phyloP scores from a whole-genome alignment of 768 basidiomycete species.

The Termitomyces sp. region DNA sequence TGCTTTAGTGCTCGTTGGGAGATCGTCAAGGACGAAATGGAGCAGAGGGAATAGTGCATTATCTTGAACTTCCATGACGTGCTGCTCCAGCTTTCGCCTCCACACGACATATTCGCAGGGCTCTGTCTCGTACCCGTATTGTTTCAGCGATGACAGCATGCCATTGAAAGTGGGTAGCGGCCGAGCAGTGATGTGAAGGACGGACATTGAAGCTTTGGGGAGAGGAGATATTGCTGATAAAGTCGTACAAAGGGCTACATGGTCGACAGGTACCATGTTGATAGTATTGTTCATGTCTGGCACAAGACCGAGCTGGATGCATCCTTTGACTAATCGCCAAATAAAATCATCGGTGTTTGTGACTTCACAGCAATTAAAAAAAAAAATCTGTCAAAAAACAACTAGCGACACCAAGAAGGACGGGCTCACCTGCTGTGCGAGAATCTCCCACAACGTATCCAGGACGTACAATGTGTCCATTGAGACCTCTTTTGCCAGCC shows the following conservation, averaged over 20 bases:
- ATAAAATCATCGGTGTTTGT: conserved; percentile 99
- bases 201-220: conserved; percentile 40
- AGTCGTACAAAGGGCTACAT: conserved; percentile 80
- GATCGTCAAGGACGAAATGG: conserved; percentile 95
- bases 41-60: conserved; percentile 96
- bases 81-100: conserved; percentile 89
- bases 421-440: conserved; percentile 64
- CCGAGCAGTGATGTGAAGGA: conserved; percentile 80
- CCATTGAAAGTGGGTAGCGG: conserved; percentile 89
- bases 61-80: conserved; percentile 91
- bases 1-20: conserved; percentile 94
- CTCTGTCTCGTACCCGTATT: conserved; percentile 76
- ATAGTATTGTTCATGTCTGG: conserved; percentile 98
- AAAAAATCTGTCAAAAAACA: conserved; percentile 7
- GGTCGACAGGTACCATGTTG: conserved; percentile 98
- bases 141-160: conserved; percentile 64
- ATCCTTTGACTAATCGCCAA: conserved; percentile 98
- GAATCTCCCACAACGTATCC: conserved; percentile 97
- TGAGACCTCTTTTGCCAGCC: conserved; percentile 80
- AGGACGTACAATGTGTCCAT: conserved; percentile 83
- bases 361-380: conserved; percentile 39
- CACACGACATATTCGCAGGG: conserved; percentile 88
- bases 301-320: conserved; percentile 91
- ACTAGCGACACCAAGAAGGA: not conserved
- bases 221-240: conserved; percentile 65